These are phyloP conservation scores for Gloeopeniophorella convolvens DNA, from an alignment of 768 basidiomycete species.

Conservation along the genomic window DNA sequence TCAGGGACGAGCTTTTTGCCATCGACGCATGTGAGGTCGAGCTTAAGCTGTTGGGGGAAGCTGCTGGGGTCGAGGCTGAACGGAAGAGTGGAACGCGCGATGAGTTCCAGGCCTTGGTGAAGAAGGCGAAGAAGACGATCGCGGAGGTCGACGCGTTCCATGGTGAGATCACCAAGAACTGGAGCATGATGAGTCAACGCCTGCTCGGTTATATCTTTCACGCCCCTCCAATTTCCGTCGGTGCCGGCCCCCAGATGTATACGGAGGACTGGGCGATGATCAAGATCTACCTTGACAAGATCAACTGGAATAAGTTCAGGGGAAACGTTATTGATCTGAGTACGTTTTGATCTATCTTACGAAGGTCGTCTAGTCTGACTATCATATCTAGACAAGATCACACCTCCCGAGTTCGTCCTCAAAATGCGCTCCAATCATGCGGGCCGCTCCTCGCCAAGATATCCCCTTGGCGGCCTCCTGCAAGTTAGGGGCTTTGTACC, in stretches of 20 bases:
- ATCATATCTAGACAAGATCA: constrained; percentile 4
- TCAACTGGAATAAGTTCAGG: constrained; percentile 22
- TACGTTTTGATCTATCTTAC: not conserved
- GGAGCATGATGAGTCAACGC: not conserved
- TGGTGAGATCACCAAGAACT: not conserved
- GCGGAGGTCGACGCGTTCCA: not conserved
- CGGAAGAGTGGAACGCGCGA: no score
- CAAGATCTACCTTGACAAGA: constrained; percentile 24
- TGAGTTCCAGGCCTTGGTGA: not conserved
- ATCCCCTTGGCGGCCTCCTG: constrained; percentile 23
- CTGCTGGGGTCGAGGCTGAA: no score
- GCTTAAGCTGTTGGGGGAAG: not conserved
- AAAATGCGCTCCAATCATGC: constrained; percentile 20
- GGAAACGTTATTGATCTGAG: not conserved
- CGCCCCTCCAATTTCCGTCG: constrained; percentile 16
- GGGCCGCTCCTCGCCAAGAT: constrained; percentile 9
- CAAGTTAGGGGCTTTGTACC: constrained; percentile 18
- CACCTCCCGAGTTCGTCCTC: not conserved
- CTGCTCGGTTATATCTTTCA: not conserved
- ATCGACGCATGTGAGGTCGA: not conserved
- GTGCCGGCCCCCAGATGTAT: constrained; percentile 8
- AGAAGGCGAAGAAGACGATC: not conserved
- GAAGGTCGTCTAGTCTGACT: constrained; percentile 5
- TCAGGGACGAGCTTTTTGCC: not conserved
- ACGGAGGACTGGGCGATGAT: constrained; percentile 26